Base-by-base conservation (phyloP, 176 grass and related monocot species). In the Phoenix dactylifera region DNA sequence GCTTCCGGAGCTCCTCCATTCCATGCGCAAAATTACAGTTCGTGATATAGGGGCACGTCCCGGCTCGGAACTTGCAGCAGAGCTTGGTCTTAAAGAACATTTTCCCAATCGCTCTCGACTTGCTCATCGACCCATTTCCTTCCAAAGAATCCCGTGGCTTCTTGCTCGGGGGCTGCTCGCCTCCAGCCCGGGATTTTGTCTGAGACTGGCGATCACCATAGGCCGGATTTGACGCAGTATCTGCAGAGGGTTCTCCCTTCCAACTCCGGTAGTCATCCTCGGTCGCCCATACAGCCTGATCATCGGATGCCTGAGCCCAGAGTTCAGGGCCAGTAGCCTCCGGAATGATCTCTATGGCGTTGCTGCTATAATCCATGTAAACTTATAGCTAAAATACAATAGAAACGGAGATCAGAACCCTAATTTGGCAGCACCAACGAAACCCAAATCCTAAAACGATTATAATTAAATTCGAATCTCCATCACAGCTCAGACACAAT, bases 41-140 rank as follows among this genome's bases (percentile, higher is more conserved):
- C n/a, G 93, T 92, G 10, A 98, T 79, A 24, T 98, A 98, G 0
- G 93, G 93, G 64, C 93, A 98, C 7, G 93, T 98, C 51, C 93
- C 93, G 0, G 84, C 82, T 0, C 87, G 81, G 66, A 92, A 92
- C 66, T 98, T 89, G 76, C 93, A 92, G 82, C 93, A 98, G 24
- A 98, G 87, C 68, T 98, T 98, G 26, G 93, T 98, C 72, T 98
- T 98, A 76, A 98, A 98, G 84, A 98, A 98, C 93, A 98, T 98
- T 73, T 98, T 98, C 22, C 93, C 87, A 16, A 98, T 86, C 2
- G 81, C 84, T 4, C 88, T 76, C 10, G 87, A 92, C 74, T 85
- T 95, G 76, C 80, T 88, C 3, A 65, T 75, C 39, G 58, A 69
- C 55, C 68, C 65, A 48, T 58, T 59, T 10, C 59, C 63, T 4